phyloP scores from a whole-genome alignment of 139 green algal species.

The Chlorella sp. region DNA sequence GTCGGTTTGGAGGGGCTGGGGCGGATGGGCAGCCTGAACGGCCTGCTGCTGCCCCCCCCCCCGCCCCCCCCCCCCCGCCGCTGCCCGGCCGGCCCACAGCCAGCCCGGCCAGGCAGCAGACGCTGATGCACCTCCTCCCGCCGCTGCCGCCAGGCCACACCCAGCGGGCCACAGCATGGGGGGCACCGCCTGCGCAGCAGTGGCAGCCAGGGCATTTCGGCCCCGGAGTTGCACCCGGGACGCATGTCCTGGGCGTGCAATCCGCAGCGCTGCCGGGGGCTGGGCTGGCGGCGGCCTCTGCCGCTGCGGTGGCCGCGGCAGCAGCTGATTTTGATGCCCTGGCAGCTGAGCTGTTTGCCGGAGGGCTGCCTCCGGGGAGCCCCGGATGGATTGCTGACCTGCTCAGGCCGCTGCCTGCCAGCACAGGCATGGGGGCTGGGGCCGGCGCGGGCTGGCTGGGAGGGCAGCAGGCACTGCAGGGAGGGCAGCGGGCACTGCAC shows the following conservation, averaged over 20 bases:
- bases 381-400: slow-evolving; percentile 4
- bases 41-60: background rate
- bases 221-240: background rate
- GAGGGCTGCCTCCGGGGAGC: background rate
- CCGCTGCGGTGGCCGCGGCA: background rate
- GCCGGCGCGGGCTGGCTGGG: background rate
- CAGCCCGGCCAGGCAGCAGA: background rate
- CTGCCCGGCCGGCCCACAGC: background rate
- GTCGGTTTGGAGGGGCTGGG: too few relatives aligned
- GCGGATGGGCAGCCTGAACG: background rate
- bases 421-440: background rate
- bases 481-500: background rate
- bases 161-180: background rate
- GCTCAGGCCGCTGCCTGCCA: background rate
- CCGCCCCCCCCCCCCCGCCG: background rate
- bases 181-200: background rate
- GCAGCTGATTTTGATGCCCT: background rate
- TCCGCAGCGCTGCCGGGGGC: too few relatives aligned
- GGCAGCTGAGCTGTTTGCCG: background rate
- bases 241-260: background rate
- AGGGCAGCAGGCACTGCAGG: background rate
- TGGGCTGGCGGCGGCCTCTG: too few relatives aligned
- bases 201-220: background rate
- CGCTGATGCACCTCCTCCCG: background rate
- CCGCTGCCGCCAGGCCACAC: background rate